Conservation (phyloP, 495 filamentous ascomycete species). For the Penicillium herquei region DNA sequence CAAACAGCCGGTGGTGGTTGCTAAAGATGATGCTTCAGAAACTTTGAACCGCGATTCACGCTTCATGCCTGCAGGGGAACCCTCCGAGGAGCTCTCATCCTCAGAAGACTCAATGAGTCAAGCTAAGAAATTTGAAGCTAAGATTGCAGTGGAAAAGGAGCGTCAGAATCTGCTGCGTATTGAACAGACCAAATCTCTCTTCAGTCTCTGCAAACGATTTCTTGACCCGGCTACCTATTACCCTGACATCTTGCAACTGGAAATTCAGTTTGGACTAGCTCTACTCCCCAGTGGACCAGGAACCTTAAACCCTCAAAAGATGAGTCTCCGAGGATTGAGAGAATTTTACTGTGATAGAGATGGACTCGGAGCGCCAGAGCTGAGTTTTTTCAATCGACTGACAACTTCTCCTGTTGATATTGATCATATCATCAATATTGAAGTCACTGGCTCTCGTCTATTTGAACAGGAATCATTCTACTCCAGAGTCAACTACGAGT, state of each 20-base stretch:
- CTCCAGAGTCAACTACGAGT: conserved; percentile 48
- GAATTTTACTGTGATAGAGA: conserved; percentile 3
- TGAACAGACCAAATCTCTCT: background rate
- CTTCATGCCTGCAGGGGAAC: no score
- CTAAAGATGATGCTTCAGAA: no score
- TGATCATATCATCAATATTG: conserved; percentile 36
- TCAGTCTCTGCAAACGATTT: background rate
- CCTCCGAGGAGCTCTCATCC: no score
- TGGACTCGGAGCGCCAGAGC: conserved; percentile 9
- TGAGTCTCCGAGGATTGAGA: background rate
- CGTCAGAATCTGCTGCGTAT: background rate
- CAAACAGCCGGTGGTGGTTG: no score
- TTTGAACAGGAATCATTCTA: conserved; percentile 30
- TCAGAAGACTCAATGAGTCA: background rate
- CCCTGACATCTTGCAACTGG: conserved; percentile 31
- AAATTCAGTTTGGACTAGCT: conserved; percentile 38
- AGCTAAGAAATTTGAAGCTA: background rate
- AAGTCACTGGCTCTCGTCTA: conserved; percentile 20
- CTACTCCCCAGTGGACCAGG: conserved; percentile 11
- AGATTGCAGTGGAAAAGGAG: background rate
- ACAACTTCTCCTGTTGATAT: conserved; percentile 38
- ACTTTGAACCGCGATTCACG: no score
- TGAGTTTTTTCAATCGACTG: conserved; percentile 26
- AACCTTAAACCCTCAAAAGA: background rate
- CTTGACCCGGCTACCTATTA: conserved; percentile 6